Base-by-base conservation (phyloP, 2,329 filamentous ascomycete genomes). In the Xenoacremonium recifei region DNA sequence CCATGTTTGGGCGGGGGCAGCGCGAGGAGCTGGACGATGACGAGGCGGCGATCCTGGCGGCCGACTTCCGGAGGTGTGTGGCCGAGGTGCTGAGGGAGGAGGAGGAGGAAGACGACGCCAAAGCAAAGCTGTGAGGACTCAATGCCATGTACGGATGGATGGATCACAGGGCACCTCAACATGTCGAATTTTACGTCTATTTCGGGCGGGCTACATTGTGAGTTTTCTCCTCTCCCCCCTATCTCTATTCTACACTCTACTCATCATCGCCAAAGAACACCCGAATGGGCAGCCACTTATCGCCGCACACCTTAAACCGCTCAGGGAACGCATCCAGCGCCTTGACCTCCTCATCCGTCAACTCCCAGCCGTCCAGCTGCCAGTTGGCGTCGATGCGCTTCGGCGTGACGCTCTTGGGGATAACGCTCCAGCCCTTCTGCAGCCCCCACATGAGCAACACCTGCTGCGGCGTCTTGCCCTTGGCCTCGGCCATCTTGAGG, bases 201-300 rank as follows among this genome's bases (percentile, higher is more conserved):
- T n/a, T n/a, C n/a, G n/a, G n/a, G n/a, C n/a, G n/a, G n/a, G n/a
- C n/a, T n/a, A n/a, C n/a, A n/a, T n/a, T n/a, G n/a, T n/a, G n/a
- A n/a, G n/a, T n/a, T n/a, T n/a, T n/a, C n/a, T n/a, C n/a, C n/a
- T n/a, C n/a, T 31, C 18, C 30, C 35, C 21, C 12, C 18, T 10
- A 21, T 29, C 20, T 33, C 29, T 34, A 12, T 25, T 13, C 15
- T 18, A 23, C 16, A 16, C 18, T 10, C 58, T 80, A 90, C 71
- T 91, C 86, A 58, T 90, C 85, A 57, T 91, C 86, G 6, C 85
- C 86, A 61, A 89, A 89, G 75, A 93, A 93, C 25, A 92, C 86
- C 75, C 83, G 85, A 47, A 87, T 66, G 0, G 87, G 87, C 58
- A 89, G 61, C 83, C 85, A 92, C 20, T 61, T 67, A 61, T 92